Evolutionary conservation across 192 early-diverging fungal species (phyloP).

Genomic region (Obelidium mucronatum): DNA sequence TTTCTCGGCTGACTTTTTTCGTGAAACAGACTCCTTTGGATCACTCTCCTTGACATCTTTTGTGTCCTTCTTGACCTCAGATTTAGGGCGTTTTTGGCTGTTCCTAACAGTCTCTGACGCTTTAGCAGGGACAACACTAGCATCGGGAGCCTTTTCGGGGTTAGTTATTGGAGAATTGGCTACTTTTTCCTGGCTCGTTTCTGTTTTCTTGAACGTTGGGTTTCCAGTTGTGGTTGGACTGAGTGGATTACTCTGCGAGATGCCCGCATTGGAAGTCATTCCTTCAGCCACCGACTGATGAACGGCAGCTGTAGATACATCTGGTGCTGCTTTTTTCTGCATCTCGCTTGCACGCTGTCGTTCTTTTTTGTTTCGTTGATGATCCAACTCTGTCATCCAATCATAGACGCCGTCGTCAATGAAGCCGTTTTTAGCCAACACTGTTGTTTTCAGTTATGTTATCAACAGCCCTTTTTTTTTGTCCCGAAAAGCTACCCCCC

Average conservation of each 20-base stretch:
- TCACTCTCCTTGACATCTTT: not conserved
- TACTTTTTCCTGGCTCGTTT: not conserved
- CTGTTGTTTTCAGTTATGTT: conserved; percentile 22
- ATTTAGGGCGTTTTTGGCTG: conserved; percentile 4
- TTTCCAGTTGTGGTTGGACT: too few relatives aligned
- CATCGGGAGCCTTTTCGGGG: too few relatives aligned
- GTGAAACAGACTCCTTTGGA: not conserved
- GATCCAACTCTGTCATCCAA: conserved; percentile 81
- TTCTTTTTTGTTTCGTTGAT: conserved; percentile 56
- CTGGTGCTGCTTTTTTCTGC: conserved; percentile 27
- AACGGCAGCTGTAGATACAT: conserved; percentile 20
- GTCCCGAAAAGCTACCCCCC: not conserved
- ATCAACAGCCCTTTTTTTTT: not conserved
- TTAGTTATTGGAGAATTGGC: not conserved
- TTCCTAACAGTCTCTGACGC: too few relatives aligned
- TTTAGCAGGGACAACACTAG: too few relatives aligned
- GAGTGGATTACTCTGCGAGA: too few relatives aligned
- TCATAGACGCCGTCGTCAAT: conserved; percentile 93
- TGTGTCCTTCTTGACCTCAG: not conserved
- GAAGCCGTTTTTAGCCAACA: conserved; percentile 65
- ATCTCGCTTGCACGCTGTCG: conserved; percentile 47
- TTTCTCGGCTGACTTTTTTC: not conserved
- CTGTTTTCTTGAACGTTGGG: not conserved
- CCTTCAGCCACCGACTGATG: conserved; percentile 14
- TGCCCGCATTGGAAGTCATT: not conserved